These are phyloP conservation scores for Colletotrichum tanaceti DNA, from an alignment of 2,329 filamentous ascomycete genomes.

Conservation along the genomic window DNA sequence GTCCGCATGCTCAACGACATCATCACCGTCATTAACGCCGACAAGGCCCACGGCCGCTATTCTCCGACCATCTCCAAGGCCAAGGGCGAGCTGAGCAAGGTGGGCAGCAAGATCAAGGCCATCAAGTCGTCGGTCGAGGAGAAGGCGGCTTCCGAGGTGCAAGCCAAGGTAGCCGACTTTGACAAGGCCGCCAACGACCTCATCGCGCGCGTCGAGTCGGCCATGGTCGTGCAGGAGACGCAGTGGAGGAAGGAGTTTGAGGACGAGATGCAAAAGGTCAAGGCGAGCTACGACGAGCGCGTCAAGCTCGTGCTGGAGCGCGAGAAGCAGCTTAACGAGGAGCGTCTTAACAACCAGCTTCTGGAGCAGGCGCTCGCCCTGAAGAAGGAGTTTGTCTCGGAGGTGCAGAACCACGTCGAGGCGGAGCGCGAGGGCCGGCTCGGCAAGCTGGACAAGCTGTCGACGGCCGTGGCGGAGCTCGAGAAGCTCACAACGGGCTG, in stretches of 20 bases:
- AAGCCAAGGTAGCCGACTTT: constrained; percentile 79
- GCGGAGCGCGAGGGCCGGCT: constrained; percentile 87
- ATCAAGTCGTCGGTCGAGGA: constrained; percentile 77
- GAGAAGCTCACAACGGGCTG: constrained; percentile 89
- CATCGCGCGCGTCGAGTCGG: constrained; percentile 85
- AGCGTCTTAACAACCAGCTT: constrained; percentile 85
- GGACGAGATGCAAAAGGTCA: constrained; percentile 83
- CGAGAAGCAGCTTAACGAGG: constrained; percentile 82
- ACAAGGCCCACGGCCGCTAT: constrained; percentile 82
- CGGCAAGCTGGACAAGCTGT: constrained; percentile 85
- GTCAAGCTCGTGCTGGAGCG: constrained; percentile 82
- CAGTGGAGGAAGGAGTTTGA: constrained; percentile 90
- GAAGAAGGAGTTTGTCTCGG: constrained; percentile 83
- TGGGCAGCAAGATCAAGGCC: constrained; percentile 80
- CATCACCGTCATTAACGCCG: constrained; percentile 91
- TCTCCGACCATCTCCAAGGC: constrained; percentile 83
- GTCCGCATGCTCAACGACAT: constrained; percentile 97
- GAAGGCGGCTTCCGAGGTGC: constrained; percentile 80
- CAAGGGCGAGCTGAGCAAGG: constrained; percentile 82
- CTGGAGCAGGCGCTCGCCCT: constrained; percentile 90
- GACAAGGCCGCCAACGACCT: constrained; percentile 88
- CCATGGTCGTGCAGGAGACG: constrained; percentile 83
- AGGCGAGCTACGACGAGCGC: constrained; percentile 81
- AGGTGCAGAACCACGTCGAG: constrained; percentile 86
- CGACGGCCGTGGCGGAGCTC: constrained; percentile 80